These are phyloP conservation scores for Serendipita indica DNA, from an alignment of 768 basidiomycete genomes.

Conservation along the genomic window DNA sequence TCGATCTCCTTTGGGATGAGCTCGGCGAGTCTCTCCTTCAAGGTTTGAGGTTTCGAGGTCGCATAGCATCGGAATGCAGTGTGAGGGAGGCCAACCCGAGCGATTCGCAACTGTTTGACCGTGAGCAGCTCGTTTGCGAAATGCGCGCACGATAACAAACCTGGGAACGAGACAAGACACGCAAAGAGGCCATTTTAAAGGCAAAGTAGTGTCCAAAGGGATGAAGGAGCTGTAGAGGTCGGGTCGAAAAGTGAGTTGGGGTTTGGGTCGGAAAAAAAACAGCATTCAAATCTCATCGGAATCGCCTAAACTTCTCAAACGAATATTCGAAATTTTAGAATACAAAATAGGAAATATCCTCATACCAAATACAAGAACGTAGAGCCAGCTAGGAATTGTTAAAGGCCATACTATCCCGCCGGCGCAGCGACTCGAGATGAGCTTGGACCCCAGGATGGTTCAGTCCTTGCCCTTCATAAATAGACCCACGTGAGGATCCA, in stretches of 20 bases:
- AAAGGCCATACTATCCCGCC: conserved; percentile 6
- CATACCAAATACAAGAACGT: not conserved
- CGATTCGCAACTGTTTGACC: not conserved
- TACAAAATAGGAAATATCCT: not conserved
- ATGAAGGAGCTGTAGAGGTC: not conserved
- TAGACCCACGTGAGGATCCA: not conserved
- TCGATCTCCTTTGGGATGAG: conserved; percentile 82
- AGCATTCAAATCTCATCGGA: too few relatives aligned
- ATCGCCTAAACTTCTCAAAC: too few relatives aligned
- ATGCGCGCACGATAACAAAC: not conserved
- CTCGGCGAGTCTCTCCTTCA: conserved; percentile 87
- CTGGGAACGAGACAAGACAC: conserved; percentile 4
- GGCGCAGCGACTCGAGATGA: not conserved
- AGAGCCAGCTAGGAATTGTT: not conserved
- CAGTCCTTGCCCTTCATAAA: not conserved
- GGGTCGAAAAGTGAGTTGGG: not conserved
- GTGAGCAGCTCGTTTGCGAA: not conserved
- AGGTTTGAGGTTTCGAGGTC: conserved; percentile 46
- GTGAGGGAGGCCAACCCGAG: not conserved
- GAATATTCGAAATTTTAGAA: not conserved
- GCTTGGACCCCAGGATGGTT: conserved; percentile 5
- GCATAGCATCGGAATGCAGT: not conserved
- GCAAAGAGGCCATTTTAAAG: not conserved
- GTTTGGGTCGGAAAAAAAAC: not conserved
- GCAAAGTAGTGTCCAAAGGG: not conserved